Conservation (phyloP, 352 stramenopile species). For the Phytophthora brassicae region DNA sequence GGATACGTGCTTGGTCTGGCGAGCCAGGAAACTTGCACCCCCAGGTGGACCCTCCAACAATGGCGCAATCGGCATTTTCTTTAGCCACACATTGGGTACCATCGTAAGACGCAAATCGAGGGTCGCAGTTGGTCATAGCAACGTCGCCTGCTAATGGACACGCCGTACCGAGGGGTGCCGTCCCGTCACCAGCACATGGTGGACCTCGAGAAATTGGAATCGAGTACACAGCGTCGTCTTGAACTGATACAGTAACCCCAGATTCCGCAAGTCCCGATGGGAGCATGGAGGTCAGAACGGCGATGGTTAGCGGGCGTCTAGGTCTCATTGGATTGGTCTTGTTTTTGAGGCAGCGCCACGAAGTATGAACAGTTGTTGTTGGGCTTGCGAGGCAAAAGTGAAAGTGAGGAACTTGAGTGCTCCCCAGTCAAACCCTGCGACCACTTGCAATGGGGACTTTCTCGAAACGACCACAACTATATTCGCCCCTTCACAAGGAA, state of each 20-base stretch:
- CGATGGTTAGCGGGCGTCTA: background rate
- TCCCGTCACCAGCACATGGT: background rate
- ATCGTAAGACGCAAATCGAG: background rate
- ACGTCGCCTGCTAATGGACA: background rate
- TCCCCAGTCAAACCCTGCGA: background rate
- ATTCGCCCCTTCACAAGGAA: no score
- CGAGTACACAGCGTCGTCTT: background rate
- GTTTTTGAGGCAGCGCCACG: background rate
- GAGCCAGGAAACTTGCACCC: no score
- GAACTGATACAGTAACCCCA: constrained; percentile 1
- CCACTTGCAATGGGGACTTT: no score
- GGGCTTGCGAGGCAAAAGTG: background rate
- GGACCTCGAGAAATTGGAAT: background rate
- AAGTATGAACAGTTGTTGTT: background rate
- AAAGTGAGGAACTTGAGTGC: no score
- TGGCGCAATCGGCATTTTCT: constrained; percentile 1
- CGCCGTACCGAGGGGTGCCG: background rate
- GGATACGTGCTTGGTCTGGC: no score
- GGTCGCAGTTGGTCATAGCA: background rate
- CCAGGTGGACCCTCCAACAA: background rate
- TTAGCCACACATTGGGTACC: background rate
- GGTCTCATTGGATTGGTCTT: background rate
- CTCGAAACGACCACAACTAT: no score
- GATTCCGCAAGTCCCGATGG: background rate
- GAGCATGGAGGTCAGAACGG: background rate